These are phyloP conservation scores for Colletotrichum tabaci DNA, from an alignment of 2,329 filamentous ascomycete species.

Conservation along the genomic window DNA sequence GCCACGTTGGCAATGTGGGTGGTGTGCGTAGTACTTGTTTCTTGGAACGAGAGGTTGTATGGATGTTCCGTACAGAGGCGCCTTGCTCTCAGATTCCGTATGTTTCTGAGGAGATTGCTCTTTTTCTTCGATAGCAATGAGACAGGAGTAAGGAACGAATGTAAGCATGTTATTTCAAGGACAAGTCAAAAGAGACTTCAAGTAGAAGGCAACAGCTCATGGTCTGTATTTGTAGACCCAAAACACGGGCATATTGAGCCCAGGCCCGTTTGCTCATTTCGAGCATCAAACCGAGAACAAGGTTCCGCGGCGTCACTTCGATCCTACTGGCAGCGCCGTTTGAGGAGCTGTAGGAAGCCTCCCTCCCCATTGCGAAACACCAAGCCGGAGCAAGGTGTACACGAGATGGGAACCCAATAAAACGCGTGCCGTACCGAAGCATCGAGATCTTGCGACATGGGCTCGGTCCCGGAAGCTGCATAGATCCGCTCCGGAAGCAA, in stretches of 20 bases:
- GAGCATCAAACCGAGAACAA: constrained; percentile 24
- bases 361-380: constrained; percentile 2
- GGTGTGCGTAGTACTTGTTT: background rate
- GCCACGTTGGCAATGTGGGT: background rate
- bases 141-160: background rate
- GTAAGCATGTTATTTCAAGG: background rate
- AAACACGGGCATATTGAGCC: constrained; percentile 1
- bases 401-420: constrained; percentile 10
- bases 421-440: constrained; percentile 7
- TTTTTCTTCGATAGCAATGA: too few relatives aligned
- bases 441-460: constrained; percentile 31
- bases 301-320: constrained; percentile 27
- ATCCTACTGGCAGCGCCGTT: constrained; percentile 24
- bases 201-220: background rate
- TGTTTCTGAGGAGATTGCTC: too few relatives aligned
- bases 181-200: background rate
- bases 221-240: constrained; percentile 31
- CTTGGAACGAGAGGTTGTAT: background rate
- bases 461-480: constrained; percentile 22
- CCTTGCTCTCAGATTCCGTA: too few relatives aligned
- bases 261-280: background rate
- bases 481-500: constrained; percentile 30
- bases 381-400: constrained; percentile 17
- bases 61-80: background rate
- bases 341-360: constrained; percentile 30